These are phyloP conservation scores for Tetragonia tetragonoides DNA, from an alignment of 148 eudicot species.

Conservation along the genomic window DNA sequence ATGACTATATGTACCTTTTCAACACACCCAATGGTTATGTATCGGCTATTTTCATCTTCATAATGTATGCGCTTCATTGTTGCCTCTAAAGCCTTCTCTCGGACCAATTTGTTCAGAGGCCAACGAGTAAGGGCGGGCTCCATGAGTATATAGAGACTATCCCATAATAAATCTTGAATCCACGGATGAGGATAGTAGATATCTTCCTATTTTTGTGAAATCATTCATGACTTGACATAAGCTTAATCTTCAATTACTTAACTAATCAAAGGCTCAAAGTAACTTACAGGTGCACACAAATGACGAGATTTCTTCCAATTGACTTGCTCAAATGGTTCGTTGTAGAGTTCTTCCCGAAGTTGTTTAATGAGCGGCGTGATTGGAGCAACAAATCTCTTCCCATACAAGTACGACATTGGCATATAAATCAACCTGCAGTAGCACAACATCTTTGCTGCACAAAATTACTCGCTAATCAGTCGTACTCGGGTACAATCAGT, in stretches of 20 bases:
- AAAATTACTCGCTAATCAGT: too few species aligned
- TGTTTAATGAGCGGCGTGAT: conserved; percentile 35
- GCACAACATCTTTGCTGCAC: conserved; percentile 41
- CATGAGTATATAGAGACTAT: conserved; percentile 18
- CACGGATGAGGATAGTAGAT: conserved; percentile 31
- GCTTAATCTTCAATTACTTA: too few species aligned
- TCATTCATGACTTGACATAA: too few species aligned
- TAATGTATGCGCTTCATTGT: conserved; percentile 36
- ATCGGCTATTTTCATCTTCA: conserved; percentile 37
- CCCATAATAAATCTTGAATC: conserved; percentile 38
- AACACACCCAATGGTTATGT: conserved; percentile 32
- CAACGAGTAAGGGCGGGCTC: conserved; percentile 36
- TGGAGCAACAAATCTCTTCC: conserved; percentile 43
- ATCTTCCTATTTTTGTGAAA: conserved; percentile 24
- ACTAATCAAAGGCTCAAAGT: too few species aligned
- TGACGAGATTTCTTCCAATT: conserved; percentile 38
- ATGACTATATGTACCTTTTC: conserved; percentile 26
- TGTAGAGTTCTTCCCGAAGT: conserved; percentile 39
- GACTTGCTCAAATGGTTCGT: conserved; percentile 33
- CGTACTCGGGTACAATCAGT: too few species aligned
- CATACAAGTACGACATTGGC: conserved; percentile 54
- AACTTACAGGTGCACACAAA: conserved; percentile 35
- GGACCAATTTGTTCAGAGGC: conserved; percentile 29
- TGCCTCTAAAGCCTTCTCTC: conserved; percentile 28
- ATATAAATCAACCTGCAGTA: conserved; percentile 35